phyloP scores from a whole-genome alignment of 1,284 basidiomycete genomes.

The Ceratobasidium sp. region DNA sequence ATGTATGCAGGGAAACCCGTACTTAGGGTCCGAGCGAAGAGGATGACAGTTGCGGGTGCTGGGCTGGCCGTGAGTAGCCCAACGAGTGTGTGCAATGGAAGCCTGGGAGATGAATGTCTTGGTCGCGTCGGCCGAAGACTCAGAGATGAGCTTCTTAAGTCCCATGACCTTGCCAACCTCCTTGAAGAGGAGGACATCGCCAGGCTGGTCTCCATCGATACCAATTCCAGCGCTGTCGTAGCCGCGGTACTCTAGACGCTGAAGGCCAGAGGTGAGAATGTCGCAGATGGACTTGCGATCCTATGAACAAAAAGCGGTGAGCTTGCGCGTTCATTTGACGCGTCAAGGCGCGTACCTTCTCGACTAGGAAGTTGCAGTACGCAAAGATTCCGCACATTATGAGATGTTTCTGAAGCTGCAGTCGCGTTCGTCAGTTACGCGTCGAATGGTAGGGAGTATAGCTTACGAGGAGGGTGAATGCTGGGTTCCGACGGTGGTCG shows the following conservation, averaged over 20 bases:
- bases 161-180: constrained; percentile 98
- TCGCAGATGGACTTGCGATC: constrained; percentile 94
- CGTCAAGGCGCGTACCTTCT: constrained; percentile 75
- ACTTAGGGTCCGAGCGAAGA: constrained; percentile 84
- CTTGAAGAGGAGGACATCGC: constrained; percentile 91
- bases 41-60: constrained; percentile 95
- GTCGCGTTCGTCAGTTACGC: constrained; percentile 16
- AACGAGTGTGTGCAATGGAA: constrained; percentile 98
- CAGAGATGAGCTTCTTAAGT: constrained; percentile 91
- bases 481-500: constrained; percentile 20
- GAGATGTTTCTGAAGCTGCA: not conserved
- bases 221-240: constrained; percentile 96
- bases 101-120: constrained; percentile 91
- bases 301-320: constrained; percentile 61
- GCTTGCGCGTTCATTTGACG: constrained; percentile 48
- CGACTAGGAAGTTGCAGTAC: constrained; percentile 93
- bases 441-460: not conserved
- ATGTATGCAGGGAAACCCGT: constrained; percentile 51
- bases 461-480: constrained; percentile 41
- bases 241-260: constrained; percentile 97
- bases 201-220: constrained; percentile 92
- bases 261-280: constrained; percentile 91
- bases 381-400: constrained; percentile 96
- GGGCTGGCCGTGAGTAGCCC: constrained; percentile 99
- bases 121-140: constrained; percentile 80